These are phyloP conservation scores for Coemansia asiatica DNA, from an alignment of 192 early-diverging fungal species.

Conservation along the genomic window DNA sequence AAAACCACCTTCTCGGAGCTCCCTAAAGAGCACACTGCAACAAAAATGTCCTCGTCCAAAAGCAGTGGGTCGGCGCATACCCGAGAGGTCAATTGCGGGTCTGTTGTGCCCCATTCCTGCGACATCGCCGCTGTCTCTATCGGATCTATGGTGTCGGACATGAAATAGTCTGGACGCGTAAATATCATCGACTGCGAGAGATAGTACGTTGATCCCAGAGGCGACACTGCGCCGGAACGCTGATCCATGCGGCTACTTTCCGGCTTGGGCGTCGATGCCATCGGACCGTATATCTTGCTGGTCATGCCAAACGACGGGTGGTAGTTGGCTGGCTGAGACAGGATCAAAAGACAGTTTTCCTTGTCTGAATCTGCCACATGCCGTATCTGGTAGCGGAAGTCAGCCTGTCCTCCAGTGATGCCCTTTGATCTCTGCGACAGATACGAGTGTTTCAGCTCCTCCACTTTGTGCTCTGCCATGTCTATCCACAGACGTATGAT, in stretches of 20 bases:
- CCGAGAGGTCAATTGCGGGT: slow-evolving; percentile 38
- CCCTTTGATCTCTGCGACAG: neutral
- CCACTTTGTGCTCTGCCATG: slow-evolving; percentile 8
- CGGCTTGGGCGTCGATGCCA: slow-evolving; percentile 1
- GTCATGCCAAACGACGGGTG: slow-evolving; percentile 49
- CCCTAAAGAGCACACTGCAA: slow-evolving; percentile 36
- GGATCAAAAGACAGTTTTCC: slow-evolving; percentile 37
- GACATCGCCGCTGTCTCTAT: slow-evolving; percentile 2
- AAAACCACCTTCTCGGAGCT: slow-evolving; percentile 17
- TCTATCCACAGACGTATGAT: slow-evolving; percentile 52
- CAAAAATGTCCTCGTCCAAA: slow-evolving; percentile 41
- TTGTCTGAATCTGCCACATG: slow-evolving; percentile 52
- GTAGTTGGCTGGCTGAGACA: slow-evolving; percentile 43
- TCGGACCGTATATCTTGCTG: slow-evolving; percentile 33
- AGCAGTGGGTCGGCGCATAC: slow-evolving; percentile 43
- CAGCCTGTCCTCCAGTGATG: slow-evolving; percentile 4
- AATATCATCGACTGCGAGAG: slow-evolving; percentile 43
- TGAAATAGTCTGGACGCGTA: slow-evolving; percentile 42
- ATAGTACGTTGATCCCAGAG: slow-evolving; percentile 26
- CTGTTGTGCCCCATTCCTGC: slow-evolving; percentile 34
- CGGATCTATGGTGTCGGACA: slow-evolving; percentile 25
- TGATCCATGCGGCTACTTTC: slow-evolving; percentile 2
- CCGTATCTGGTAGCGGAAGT: slow-evolving; percentile 29
- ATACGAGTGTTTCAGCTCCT: slow-evolving; percentile 1
- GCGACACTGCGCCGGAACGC: slow-evolving; percentile 17